Evolutionary conservation across 2,329 filamentous ascomycete genomes (phyloP).

Genomic region (Teratosphaeriaceae sp.): DNA sequence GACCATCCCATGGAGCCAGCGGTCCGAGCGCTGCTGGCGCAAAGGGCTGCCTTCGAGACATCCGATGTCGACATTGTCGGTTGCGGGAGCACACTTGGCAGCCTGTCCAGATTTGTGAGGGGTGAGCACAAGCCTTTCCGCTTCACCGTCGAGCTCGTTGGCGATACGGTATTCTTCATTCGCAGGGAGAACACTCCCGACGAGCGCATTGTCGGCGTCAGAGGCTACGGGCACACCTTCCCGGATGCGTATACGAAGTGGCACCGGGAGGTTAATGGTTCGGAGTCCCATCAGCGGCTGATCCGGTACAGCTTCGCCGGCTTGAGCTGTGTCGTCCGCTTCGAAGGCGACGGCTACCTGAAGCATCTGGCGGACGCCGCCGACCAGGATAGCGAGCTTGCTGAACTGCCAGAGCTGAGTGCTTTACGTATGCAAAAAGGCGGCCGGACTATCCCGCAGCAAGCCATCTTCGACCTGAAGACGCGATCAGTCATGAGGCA

Average conservation of each 20-base stretch:
- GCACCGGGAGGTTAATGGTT: constrained; percentile 48
- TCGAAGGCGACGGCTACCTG: constrained; percentile 54
- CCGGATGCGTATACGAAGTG: constrained; percentile 61
- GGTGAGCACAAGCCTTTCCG: constrained; percentile 46
- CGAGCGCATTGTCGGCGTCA: constrained; percentile 49
- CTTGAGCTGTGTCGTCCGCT: constrained; percentile 48
- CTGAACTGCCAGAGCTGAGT: neutral
- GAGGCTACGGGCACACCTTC: constrained; percentile 60
- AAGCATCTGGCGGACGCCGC: neutral
- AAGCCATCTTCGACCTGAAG: constrained; percentile 47
- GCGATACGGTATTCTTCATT: constrained; percentile 55
- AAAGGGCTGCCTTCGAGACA: constrained; percentile 31
- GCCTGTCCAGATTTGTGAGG: constrained; percentile 51
- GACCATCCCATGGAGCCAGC: constrained; percentile 47
- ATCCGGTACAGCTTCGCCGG: constrained; percentile 53
- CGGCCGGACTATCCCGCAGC: constrained; percentile 31
- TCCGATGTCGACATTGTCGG: constrained; percentile 48
- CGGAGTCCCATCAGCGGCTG: constrained; percentile 56
- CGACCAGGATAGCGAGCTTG: neutral
- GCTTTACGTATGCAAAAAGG: constrained; percentile 8
- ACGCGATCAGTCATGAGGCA: constrained; percentile 36
- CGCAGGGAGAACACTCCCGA: constrained; percentile 55
- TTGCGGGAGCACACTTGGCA: constrained; percentile 56
- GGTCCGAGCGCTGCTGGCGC: constrained; percentile 36
- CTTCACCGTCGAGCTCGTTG: constrained; percentile 51